phyloP scores from a whole-genome alignment of 2,329 filamentous ascomycete species.

The Trichophyton mentagrophytes region DNA sequence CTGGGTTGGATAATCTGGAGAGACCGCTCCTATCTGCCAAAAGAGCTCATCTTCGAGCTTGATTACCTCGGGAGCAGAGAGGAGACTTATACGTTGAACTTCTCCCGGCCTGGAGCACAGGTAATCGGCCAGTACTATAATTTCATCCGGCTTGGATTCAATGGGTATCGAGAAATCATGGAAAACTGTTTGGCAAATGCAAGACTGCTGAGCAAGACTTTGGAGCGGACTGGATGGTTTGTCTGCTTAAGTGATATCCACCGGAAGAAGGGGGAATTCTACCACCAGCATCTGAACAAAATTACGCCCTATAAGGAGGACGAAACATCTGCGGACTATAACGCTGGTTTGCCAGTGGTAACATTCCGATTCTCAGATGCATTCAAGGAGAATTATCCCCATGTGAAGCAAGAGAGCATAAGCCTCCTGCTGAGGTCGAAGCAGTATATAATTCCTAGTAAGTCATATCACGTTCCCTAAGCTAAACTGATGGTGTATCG shows the following conservation, averaged over 20 bases:
- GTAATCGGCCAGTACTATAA: slow-evolving; percentile 63
- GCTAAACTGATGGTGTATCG: too few species aligned
- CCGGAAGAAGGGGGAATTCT: slow-evolving; percentile 39
- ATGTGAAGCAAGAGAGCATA: slow-evolving; percentile 52
- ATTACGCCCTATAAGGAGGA: slow-evolving; percentile 30
- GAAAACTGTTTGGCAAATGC: slow-evolving; percentile 56
- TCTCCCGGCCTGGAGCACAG: slow-evolving; percentile 57
- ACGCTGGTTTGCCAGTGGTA: slow-evolving; percentile 55
- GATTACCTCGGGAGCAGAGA: slow-evolving; percentile 61
- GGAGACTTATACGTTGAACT: slow-evolving; percentile 58
- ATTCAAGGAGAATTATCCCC: slow-evolving; percentile 48
- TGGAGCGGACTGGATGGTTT: slow-evolving; percentile 57
- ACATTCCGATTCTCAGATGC: slow-evolving; percentile 51
- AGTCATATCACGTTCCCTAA: slow-evolving; percentile 13
- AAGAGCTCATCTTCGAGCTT: slow-evolving; percentile 57
- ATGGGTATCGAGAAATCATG: slow-evolving; percentile 50
- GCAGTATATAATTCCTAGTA: slow-evolving; percentile 58
- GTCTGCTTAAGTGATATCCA: slow-evolving; percentile 54
- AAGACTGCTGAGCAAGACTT: slow-evolving; percentile 47
- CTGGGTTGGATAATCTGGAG: slow-evolving; percentile 61
- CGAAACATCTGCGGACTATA: slow-evolving; percentile 48
- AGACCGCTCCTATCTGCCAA: slow-evolving; percentile 51
- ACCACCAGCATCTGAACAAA: slow-evolving; percentile 31
- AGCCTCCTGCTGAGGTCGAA: slow-evolving; percentile 51
- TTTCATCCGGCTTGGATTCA: slow-evolving; percentile 55